phyloP scores from a whole-genome alignment of 2,329 filamentous ascomycete species.

The Diatrype stigma region DNA sequence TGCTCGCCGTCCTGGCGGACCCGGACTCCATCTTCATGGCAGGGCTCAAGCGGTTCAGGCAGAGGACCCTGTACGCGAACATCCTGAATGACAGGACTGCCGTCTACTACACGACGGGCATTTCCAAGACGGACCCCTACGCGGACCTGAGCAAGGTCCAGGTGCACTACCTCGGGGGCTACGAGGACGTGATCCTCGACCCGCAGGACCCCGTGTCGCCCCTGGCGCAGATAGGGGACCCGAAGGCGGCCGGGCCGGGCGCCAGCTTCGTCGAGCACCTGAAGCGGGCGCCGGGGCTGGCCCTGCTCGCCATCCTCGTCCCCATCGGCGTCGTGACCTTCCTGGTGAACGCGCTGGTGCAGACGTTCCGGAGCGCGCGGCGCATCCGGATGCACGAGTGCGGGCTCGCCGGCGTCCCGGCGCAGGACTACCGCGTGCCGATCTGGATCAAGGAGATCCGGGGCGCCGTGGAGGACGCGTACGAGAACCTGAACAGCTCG shows the following conservation, averaged over 20 bases:
- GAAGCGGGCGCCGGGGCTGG: slow-evolving; percentile 56
- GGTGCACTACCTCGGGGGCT: slow-evolving; percentile 70
- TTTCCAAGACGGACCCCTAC: slow-evolving; percentile 75
- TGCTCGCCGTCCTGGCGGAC: slow-evolving; percentile 79
- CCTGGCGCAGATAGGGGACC: slow-evolving; percentile 31
- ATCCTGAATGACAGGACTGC: slow-evolving; percentile 81
- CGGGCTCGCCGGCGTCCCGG: slow-evolving; percentile 62
- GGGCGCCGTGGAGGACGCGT: slow-evolving; percentile 71
- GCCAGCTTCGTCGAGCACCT: slow-evolving; percentile 33
- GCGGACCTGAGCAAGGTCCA: slow-evolving; percentile 62
- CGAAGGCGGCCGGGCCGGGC: slow-evolving; percentile 27
- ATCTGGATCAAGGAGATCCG: slow-evolving; percentile 72
- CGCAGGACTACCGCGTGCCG: slow-evolving; percentile 70
- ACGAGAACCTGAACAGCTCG: slow-evolving; percentile 66
- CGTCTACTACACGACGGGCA: slow-evolving; percentile 76
- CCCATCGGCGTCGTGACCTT: slow-evolving; percentile 70
- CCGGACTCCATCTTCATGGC: slow-evolving; percentile 80
- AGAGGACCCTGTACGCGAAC: slow-evolving; percentile 78
- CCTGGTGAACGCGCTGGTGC: slow-evolving; percentile 70
- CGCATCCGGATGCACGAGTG: slow-evolving; percentile 74
- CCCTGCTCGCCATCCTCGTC: slow-evolving; percentile 65
- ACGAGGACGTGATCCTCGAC: slow-evolving; percentile 73
- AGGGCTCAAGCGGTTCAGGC: slow-evolving; percentile 70
- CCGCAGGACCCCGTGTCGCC: slow-evolving; percentile 55
- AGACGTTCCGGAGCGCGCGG: slow-evolving; percentile 69